Base-by-base conservation (phyloP, 495 filamentous ascomycete genomes). In the Xylona heveae region DNA sequence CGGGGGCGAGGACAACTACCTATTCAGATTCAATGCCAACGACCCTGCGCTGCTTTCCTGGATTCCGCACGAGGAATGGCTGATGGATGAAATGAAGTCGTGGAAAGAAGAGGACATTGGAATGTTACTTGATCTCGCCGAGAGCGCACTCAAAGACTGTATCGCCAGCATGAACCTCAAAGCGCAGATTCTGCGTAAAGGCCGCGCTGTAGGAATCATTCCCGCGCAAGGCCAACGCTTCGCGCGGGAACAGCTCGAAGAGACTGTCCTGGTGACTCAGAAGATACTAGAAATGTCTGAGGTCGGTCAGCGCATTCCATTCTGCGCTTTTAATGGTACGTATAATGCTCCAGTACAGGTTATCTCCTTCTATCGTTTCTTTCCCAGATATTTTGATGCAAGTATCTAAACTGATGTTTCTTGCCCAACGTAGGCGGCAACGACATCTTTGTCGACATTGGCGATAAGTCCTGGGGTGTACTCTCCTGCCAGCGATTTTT, bases 391-490 rank as follows among this genome's bases (percentile, higher is more conserved):
- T 10, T 20, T 31, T 22, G n/a, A 5, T n/a, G n/a, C n/a, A n/a
- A 22, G 24, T 18, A 5, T 26, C 21, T 25, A 13, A 4, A 4
- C 31, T n/a, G 10, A 19, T 21, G 18, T 20, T 6, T 22, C 23
- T 35, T 33, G 6, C 12, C 24, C 28, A 15, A n/a, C 13, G 7
- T 18, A 66, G 66, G 82, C 15, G 84, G 85, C 5, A 84, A 90
- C 35, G 83, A 95, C 47, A 81, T 94, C 15, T 99, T 99, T 47
- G 85, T 99, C 23, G 90, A 99, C 53, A 94, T 99, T 42, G 90
- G 90, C 30, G 90, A 99, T 50, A 99, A 99, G 49, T 76, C 74
- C 24, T 85, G 80, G 72, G 90, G 90, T 37, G 90, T 99, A 15
- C 57, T 77, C 7, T 80, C 77, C 0, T 92, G 81, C 36, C 88